Conservation (phyloP, 2,329 filamentous ascomycete genomes). For the Hypoxylon sp. region DNA sequence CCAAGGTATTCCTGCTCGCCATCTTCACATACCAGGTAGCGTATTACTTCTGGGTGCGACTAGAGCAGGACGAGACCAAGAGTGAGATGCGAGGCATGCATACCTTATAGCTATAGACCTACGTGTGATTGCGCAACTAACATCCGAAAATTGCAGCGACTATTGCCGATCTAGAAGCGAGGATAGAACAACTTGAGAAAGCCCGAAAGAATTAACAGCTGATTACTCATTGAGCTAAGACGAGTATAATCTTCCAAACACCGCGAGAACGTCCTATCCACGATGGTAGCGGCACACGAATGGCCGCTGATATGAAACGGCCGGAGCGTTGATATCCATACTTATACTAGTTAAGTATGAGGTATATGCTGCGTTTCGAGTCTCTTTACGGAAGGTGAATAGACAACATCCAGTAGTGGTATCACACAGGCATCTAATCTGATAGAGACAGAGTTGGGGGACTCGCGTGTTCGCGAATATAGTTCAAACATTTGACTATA, state of each 20-base stretch:
- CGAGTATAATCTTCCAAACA: background rate
- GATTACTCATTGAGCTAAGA: background rate
- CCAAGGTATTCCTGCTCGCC: constrained; percentile 81
- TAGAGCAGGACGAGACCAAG: constrained; percentile 79
- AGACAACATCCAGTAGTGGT: background rate
- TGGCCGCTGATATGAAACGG: background rate
- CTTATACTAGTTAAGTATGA: background rate
- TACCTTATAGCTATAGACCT: background rate
- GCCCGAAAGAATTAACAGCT: constrained; percentile 37
- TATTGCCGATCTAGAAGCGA: constrained; percentile 51
- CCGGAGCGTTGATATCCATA: background rate
- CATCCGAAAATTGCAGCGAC: constrained; percentile 40
- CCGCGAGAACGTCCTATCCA: background rate
- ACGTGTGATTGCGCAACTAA: constrained; percentile 19
- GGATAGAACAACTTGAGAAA: constrained; percentile 52
- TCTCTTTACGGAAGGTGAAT: constrained; percentile 16
- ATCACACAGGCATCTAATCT: constrained; percentile 4
- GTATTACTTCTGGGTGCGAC: constrained; percentile 81
- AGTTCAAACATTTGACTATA: constrained; percentile 23
- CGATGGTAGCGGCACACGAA: background rate
- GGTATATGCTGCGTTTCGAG: background rate
- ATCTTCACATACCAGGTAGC: constrained; percentile 83
- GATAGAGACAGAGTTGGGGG: constrained; percentile 2
- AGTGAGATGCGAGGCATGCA: constrained; percentile 69
- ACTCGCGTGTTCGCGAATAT: constrained; percentile 22